Evolutionary conservation across 202 grass and related monocot genomes (phyloP).

Genomic region (Panicum hallii): DNA sequence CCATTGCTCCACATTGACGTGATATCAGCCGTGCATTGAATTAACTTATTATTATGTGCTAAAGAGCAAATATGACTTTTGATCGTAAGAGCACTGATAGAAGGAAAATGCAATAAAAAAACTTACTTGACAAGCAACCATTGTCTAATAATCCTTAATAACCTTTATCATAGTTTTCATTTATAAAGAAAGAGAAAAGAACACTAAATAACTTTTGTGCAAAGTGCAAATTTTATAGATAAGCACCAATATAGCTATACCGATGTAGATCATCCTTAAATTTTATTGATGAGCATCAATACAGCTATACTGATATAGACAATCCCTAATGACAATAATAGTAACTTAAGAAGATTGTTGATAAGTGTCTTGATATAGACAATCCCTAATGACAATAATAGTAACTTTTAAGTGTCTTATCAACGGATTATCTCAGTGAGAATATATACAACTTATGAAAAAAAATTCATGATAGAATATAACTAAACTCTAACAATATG

Average conservation of each 20-base stretch:
- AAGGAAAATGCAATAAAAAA: slow-evolving; percentile 32
- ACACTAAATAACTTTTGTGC: slow-evolving; percentile 34
- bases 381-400: not conserved
- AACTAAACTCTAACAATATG: too few relatives aligned
- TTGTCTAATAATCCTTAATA: slow-evolving; percentile 99
- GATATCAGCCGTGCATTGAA: slow-evolving; percentile 54
- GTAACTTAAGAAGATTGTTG: not conserved
- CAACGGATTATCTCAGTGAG: too few relatives aligned
- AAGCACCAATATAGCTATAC: slow-evolving; percentile 21
- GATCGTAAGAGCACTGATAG: slow-evolving; percentile 35
- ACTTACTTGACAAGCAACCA: slow-evolving; percentile 93
- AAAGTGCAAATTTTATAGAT: slow-evolving; percentile 24
- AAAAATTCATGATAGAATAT: too few relatives aligned
- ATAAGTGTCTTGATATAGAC: not conserved
- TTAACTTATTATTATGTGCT: slow-evolving; percentile 90
- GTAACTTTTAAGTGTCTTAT: not conserved
- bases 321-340: not conserved
- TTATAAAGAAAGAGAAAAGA: slow-evolving; percentile 23
- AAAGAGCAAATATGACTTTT: slow-evolving; percentile 40
- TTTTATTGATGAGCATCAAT: too few relatives aligned
- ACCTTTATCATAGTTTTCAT: slow-evolving; percentile 83
- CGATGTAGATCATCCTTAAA: not conserved
- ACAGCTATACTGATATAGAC: not conserved
- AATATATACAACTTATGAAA: too few relatives aligned
- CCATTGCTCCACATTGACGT: too few relatives aligned